Percentiles rank a stretch among this genome's conserved stretches.
Conservation (phyloP, 257 asterid genomes). For the Verbena officinalis region DNA sequence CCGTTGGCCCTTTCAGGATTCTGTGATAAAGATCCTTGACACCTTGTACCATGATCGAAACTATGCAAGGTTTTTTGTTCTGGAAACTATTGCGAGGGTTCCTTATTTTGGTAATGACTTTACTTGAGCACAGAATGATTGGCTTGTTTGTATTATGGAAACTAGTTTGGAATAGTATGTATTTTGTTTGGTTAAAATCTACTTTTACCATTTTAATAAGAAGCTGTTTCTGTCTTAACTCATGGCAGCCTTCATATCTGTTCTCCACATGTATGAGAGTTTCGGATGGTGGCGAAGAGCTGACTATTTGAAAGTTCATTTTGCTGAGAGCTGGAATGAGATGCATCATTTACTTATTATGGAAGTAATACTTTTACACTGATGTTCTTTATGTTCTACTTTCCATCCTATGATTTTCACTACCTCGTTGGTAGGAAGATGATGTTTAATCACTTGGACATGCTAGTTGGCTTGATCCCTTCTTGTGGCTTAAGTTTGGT, state of each 20-base stretch:
- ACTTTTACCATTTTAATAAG: conserved; percentile 21
- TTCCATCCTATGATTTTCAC: neutral
- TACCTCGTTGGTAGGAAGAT: neutral
- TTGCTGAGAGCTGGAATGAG: conserved; percentile 99
- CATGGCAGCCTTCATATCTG: conserved; percentile 91
- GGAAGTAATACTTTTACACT: conserved; percentile 66
- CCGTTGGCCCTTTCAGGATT: conserved; percentile 60
- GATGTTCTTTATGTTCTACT: conserved; percentile 15
- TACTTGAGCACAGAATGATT: conserved; percentile 11
- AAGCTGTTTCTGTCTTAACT: conserved; percentile 13
- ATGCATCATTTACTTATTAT: conserved; percentile 99
- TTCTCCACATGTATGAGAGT: conserved; percentile 93
- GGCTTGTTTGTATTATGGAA: conserved; percentile 13
- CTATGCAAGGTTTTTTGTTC: conserved; percentile 89
- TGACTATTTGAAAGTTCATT: conserved; percentile 95
- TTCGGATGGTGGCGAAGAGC: conserved; percentile 99
- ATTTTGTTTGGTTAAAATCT: conserved; percentile 8
- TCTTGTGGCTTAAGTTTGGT: conserved; percentile 13
- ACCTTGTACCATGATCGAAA: conserved; percentile 78
- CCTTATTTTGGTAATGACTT: conserved; percentile 89
- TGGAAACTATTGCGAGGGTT: conserved; percentile 97
- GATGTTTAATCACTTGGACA: conserved; percentile 13
- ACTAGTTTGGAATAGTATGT: neutral
- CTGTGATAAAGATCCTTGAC: conserved; percentile 91
- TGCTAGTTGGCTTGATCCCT: conserved; percentile 22